These are phyloP conservation scores for Suillus luteus DNA, from an alignment of 768 basidiomycete genomes.

Conservation along the genomic window DNA sequence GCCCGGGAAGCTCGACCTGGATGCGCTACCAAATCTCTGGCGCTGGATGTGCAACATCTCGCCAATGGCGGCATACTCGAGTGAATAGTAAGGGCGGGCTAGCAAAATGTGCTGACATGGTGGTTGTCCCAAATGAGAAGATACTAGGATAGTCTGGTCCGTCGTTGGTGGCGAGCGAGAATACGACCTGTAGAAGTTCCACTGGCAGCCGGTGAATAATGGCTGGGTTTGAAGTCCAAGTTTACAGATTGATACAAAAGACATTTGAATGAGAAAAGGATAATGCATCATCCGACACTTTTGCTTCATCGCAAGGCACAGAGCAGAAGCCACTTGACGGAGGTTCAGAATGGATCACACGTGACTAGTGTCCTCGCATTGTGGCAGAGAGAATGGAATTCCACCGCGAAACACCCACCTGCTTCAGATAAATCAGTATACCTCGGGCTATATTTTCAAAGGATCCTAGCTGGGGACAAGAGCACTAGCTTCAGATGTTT, in stretches of 20 bases:
- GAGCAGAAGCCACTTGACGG: not conserved
- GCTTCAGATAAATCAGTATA: not conserved
- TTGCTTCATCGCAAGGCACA: not conserved
- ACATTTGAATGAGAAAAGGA: not conserved
- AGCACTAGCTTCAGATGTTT: not conserved
- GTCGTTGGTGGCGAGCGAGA: not conserved
- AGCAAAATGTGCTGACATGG: not conserved
- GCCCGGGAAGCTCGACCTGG: not conserved
- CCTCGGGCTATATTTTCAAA: not conserved
- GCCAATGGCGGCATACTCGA: not conserved
- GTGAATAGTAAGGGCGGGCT: not conserved
- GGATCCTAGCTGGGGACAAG: not conserved
- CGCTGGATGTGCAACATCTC: not conserved
- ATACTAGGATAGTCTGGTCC: not conserved
- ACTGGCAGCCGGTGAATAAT: not conserved
- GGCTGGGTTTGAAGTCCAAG: not conserved
- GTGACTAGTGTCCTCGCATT: not conserved
- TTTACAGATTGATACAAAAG: not conserved
- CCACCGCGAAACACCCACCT: not conserved
- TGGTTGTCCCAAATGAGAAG: not conserved
- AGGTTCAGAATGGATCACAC: not conserved
- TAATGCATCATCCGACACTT: not conserved
- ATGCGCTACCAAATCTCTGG: constrained; percentile 1
- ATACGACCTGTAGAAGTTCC: not conserved
- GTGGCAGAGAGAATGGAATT: not conserved